Evolutionary conservation across 2,329 filamentous ascomycete genomes (phyloP).

Genomic region (Xylaria sp.): DNA sequence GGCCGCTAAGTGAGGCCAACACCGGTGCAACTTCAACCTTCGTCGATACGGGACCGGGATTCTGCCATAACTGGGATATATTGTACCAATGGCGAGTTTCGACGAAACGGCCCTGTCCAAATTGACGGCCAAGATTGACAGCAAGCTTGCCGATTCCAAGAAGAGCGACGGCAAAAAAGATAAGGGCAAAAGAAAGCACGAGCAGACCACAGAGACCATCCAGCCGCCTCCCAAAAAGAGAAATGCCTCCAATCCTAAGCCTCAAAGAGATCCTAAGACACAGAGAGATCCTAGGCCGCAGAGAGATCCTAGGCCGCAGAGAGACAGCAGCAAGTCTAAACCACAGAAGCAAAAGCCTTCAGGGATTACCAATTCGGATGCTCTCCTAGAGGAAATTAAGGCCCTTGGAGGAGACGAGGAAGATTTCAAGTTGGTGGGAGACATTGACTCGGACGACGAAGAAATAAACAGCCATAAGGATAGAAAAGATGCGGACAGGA

Average conservation of each 20-base stretch:
- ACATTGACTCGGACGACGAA: slow-evolving; percentile 55
- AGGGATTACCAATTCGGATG: slow-evolving; percentile 34
- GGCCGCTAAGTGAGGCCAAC: background rate
- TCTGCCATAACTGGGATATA: background rate
- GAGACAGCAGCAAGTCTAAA: slow-evolving; percentile 9
- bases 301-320: slow-evolving; percentile 11
- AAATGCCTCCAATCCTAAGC: slow-evolving; percentile 19
- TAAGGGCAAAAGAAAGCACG: slow-evolving; percentile 47
- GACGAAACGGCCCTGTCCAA: slow-evolving; percentile 54
- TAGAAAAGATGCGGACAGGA: slow-evolving; percentile 47
- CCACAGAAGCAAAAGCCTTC: slow-evolving; percentile 10
- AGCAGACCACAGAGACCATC: slow-evolving; percentile 36
- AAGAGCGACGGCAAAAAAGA: slow-evolving; percentile 27
- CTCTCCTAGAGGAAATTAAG: slow-evolving; percentile 64
- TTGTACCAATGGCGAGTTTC: slow-evolving; percentile 42
- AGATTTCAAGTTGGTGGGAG: slow-evolving; percentile 63
- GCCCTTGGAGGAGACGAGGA: slow-evolving; percentile 67
- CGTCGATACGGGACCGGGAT: background rate
- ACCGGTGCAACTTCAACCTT: background rate
- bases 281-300: too few relatives aligned
- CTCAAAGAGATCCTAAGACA: slow-evolving; percentile 7
- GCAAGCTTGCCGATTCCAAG: slow-evolving; percentile 48
- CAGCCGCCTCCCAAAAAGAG: slow-evolving; percentile 34
- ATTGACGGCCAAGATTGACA: slow-evolving; percentile 60
- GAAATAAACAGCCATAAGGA: slow-evolving; percentile 37